Base-by-base conservation (phyloP, 495 filamentous ascomycete species). In the Bacidia gigantensis region DNA sequence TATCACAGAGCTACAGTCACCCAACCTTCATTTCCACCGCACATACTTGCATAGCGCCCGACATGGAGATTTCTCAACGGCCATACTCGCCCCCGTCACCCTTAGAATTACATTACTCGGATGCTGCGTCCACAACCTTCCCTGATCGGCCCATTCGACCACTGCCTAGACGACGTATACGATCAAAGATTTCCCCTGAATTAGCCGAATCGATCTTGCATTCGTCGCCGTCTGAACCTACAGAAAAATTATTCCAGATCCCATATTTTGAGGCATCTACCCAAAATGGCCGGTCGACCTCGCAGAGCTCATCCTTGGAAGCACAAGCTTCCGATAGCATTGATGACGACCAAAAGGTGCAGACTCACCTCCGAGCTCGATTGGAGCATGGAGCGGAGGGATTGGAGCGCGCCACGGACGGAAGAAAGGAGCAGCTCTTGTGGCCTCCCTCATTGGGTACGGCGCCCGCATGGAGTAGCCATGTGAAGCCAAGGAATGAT, bases 101-200 rank as follows among this genome's bases (percentile, higher is more conserved):
- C n/a, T 24, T 53, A 39, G 60, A 38, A 12, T n/a, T 58, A 18
- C 55, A 57, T 11, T 53, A 82, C 65, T 74, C 83, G 59, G 86
- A 92, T 66, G 80, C 83, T 45, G 72, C 74, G 49, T 89, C 88
- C 46, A 72, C 81, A 26, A 66, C 85, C 57, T 92, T 86, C 62
- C 86, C 87, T 56, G 85, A 93, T 60, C 80, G 93, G 59, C 83
- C 89, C 52, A 97, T 99, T 62, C 86, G 89, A 39, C 93, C 93
- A 46, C 74, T 99, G 50, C 93, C 93, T 26, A 92, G 84, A 68
- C 80, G 87, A 54, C 81, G 83, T 51, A 72, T 97, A 18, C 84
- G 88, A 46, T 87, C 89, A 56, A 81, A 87, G 38, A 72, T 99
- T 22, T 84, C 89, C 14, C 79, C 81, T 54, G 87, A 92, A 58